Base-by-base conservation (phyloP, 768 basidiomycete species). In the Phaeotremella fagi region DNA sequence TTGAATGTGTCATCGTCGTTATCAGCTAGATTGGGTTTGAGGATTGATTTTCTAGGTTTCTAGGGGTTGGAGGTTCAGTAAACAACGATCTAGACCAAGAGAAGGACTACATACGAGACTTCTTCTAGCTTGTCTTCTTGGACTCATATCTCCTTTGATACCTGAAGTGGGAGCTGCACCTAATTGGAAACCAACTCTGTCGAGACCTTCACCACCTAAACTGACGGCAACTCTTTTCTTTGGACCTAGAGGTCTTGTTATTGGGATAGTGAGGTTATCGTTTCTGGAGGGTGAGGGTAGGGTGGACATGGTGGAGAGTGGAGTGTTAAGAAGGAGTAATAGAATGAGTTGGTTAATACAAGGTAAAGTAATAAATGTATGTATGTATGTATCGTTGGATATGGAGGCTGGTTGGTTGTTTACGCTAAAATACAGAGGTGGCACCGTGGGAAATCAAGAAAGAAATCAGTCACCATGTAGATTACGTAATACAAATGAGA, bases 21-120 rank as follows among this genome's bases (percentile, higher is more conserved):
- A n/a, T n/a, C n/a, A n/a, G 50, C 20, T 6, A 41, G 12, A 20
- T 45, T 42, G 35, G 45, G 36, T 50, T 72, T 72, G 18, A 72
- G 51, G 26, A 72, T 72, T 1, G 68, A 70, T 55, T 72, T 72
- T 3, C 71, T 45, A 1, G 71, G 71, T 70, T 69, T 57, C 69
- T 69, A n/a, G n/a, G n/a, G n/a, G n/a, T n/a, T n/a, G n/a, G n/a
- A n/a, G n/a, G n/a, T n/a, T n/a, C n/a, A n/a, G 38, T 7, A 28
- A 31, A 18, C 37, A 26, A 29, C 44, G 22, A 45, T 26, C 11
- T 18, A n/a, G n/a, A 12, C 18, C 22, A 18, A 14, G 5, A 50
- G 18, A 22, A 14, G 35, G 6, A 9, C 12, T 3, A 60, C 64
- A 26, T 29, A 66, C 64, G 49, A 57, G 33, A 27, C 38, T 52